Base-by-base conservation (phyloP, 257 asterid genomes). In the Solanum lignicaule region DNA sequence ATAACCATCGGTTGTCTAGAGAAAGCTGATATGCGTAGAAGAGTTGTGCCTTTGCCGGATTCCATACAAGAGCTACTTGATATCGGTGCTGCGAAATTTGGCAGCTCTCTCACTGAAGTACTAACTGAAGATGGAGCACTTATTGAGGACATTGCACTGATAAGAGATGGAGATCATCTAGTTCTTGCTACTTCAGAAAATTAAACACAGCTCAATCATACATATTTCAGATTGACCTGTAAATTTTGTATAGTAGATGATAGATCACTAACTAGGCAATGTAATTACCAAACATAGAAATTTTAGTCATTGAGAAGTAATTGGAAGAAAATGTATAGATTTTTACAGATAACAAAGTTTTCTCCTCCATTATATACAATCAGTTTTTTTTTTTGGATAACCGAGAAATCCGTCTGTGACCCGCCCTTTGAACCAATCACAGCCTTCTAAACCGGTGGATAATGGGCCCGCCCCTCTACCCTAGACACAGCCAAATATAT, bases 111-210 rank as follows among this genome's bases (percentile, higher is more conserved):
- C 33, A 88, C 94, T 29, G 92, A 72, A 88, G 91, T 96, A 74
- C 76, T 90, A 46, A 90, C 93, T 1, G 88, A 87, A 86, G 94
- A 92, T 12, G 96, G 99, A 86, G 94, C 93, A 48, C 85, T 88
- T 88, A 83, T 95, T 29, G 97, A 95, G 84, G 98, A 94, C 21
- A 78, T 91, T 60, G 91, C 25, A 33, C 91, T 93, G 3, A 87
- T 95, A 41, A 91, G 99, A 89, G 99, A 96, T 38, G 95, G 94
- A 3, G 98, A 96, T 92, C 94, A 92, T 89, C 93, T 96, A 18
- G 65, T 92, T 82, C 91, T 94, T 86, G 91, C 92, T 84, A 60
- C 88, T 83, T 25, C 31, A 78, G 86, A 81, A 78, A 88, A 73
- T 10, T 39, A 85, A n/a, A 46, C 36, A 85, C 12, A 75, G 36